Evolutionary conservation across 805 yeast genomes (phyloP), one percentile per base, ranked within the genome.

Genomic region (Torulaspora gathmanii): DNA sequence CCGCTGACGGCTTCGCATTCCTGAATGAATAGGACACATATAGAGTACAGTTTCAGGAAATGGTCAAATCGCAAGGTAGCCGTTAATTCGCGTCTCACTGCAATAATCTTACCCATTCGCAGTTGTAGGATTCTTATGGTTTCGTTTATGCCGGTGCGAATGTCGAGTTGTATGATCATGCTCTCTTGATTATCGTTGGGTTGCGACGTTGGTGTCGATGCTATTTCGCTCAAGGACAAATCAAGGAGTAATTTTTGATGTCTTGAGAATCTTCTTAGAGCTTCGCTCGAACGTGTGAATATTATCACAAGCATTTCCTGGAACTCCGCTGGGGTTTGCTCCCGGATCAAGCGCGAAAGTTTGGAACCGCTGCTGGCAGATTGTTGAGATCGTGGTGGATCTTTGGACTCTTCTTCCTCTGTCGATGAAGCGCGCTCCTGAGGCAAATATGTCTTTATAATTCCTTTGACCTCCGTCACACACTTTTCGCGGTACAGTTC

Each of bases 1-100:
- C 95, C 95, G 4, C 88, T 80, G 4, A 90, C 76, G 11, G 80
- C 72, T 63, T 93, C 98, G 62, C 95, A 86, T 58, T 88, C 95
- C 38, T 77, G 78, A 33, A 89, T 70, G 60, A 90, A 90, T 17
- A 82, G 71, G 0, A 82, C 77, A 45, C 81, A 79, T 11, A 85
- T 68, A 2, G 83, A 71, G 63, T 80, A 87, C 41, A 87, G 74
- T 47, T 80, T 70, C 37, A 86, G 57, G 65, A 89, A 90, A 52
- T 74, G 77, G n/a, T 75, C 74, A 7, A 78, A 70, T 2, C 82
- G 64, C 17, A 82, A 62, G 31, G 71, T 73, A 0, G 86, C 76
- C 11, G 79, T 80, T 50, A 84, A 79, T 34, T 83, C 88, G 58
- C 82, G 78, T 50, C 98, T 74, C 5, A 86, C 95, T 43, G 78